Evolutionary conservation across 2,329 filamentous ascomycete genomes (phyloP).

Genomic region (Lachnellula subtilissima): DNA sequence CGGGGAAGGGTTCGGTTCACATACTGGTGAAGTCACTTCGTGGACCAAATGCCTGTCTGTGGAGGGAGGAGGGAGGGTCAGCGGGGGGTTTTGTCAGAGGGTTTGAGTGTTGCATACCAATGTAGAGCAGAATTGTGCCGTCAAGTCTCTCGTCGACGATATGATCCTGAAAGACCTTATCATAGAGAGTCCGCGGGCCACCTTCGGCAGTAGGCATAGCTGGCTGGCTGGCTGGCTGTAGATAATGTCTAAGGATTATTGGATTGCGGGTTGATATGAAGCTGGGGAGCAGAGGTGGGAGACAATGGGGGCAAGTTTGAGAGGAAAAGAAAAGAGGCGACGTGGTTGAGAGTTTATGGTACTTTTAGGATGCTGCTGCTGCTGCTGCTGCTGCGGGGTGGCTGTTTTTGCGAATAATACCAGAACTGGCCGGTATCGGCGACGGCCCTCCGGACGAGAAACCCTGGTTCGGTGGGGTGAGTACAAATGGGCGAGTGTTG

Average conservation of each 20-base stretch:
- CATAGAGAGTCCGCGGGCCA: conserved; percentile 82
- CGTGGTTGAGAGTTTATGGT: no score
- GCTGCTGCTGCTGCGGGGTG: no score
- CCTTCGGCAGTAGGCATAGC: conserved; percentile 71
- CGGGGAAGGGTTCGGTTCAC: conserved; percentile 29
- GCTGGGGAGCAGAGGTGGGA: background rate
- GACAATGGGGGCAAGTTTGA: no score
- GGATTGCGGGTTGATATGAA: background rate
- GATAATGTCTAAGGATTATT: background rate
- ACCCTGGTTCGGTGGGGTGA: no score
- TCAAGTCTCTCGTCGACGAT: conserved; percentile 94
- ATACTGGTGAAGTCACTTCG: conserved; percentile 93
- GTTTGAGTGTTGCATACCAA: conserved; percentile 55
- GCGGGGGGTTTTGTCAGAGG: background rate
- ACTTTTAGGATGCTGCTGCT: no score
- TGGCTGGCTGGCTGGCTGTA: conserved; percentile 12
- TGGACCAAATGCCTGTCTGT: conserved; percentile 92
- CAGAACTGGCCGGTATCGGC: no score
- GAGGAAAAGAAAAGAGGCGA: no score
- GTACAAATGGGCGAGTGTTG: no score
- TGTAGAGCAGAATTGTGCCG: conserved; percentile 88
- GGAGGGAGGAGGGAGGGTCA: conserved; percentile 22
- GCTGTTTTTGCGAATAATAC: no score
- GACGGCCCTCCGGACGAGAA: no score
- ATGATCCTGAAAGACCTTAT: conserved; percentile 94